Base-by-base conservation (phyloP, 1,139 yeast genomes). In the Scheffersomyces illinoinensis region DNA sequence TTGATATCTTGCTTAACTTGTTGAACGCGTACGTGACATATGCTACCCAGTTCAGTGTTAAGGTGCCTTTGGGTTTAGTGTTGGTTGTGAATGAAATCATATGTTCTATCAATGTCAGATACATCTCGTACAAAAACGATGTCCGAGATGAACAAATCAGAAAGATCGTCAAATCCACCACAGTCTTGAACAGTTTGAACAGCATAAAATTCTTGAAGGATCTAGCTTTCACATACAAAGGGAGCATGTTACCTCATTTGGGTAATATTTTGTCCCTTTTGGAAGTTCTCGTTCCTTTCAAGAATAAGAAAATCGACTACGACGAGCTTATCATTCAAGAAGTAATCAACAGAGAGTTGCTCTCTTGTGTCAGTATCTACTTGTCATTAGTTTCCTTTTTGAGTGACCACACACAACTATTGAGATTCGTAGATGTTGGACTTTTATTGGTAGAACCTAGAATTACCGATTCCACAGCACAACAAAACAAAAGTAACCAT, bases 1-100 rank as follows among this genome's bases (percentile, higher is more conserved):
- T 89, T 6, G 73, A 76, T 14, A 67, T 82, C 6, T 72, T 90
- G 51, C 68, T 80, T 47, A 75, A 77, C 19, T 68, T 89, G 46
- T 67, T 89, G 50, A 63, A 71, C 8, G 78, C 82, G 0, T 84
- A 83, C 66, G 71, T 82, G 56, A 74, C 77, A 18, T 76, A 77
- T 47, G 82, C 79, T 60, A 85, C 85, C 8, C 81, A 79, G 47
- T 82, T 73, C 67, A 81, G 82, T 57, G 81, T 82, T 19, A 73
- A 70, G 53, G 74, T 84, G n/a, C 93, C 95, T 3, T 63, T 89
- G 43, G 92, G 92, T 0, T 68, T 76, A 55, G 67, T 87, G 1
- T 68, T 88, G 10, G 69, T 76, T 10, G 62, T 86, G 52, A 76
- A 79, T 48, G 91, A 88, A 66, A 70, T 84, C 3, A 67, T 87